Base-by-base conservation (phyloP, 208 protist species). In the Trypanosoma caninum region DNA sequence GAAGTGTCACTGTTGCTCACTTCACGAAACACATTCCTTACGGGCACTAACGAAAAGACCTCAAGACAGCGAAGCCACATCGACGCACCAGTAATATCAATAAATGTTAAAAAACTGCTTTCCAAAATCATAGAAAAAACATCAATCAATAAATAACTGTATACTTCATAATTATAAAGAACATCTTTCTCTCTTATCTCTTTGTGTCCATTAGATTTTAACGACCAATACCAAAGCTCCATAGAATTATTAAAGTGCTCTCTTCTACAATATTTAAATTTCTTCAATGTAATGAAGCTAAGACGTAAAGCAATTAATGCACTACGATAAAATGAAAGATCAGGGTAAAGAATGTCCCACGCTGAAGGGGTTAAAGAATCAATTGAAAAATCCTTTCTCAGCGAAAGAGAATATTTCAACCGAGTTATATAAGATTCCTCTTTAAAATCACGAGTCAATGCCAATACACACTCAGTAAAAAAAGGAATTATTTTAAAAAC, bases 211-310 rank as follows among this genome's bases (percentile, higher is more conserved):
- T 59, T 59, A 23, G 82, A 76, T 50, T 87, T 80, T 65, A 94
- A 76, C 5, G 91, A 53, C n/a, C 69, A 65, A 56, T 79, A 70
- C 85, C 88, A 94, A 42, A 94, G 67, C 46, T 87, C 77, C 11
- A 94, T 56, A 20, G 69, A 63, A 58, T 89, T 89, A 22, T 84
- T 86, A 48, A 92, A 78, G 51, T 91, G 82, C 25, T 74, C 59
- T 34, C 59, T 69, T 28, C 71, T 72, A 68, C 74, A 84, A 37
- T 82, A 31, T 28, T 72, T 59, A 46, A 87, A 80, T 23, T 63
- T 59, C 16, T 80, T 67, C 13, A 94, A 61, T 13, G 84, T 91
- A 28, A 92, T 41, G 10, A 89, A 20, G 38, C 67, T 74, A 58
- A 84, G 71, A 18, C 84, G 76, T 31, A 94, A 45, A 0, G 76